Percentiles rank a stretch among this genome's conserved stretches.
Evolutionary conservation across 1,284 basidiomycete genomes (phyloP).

Genomic region (Moniliophthora roreri): DNA sequence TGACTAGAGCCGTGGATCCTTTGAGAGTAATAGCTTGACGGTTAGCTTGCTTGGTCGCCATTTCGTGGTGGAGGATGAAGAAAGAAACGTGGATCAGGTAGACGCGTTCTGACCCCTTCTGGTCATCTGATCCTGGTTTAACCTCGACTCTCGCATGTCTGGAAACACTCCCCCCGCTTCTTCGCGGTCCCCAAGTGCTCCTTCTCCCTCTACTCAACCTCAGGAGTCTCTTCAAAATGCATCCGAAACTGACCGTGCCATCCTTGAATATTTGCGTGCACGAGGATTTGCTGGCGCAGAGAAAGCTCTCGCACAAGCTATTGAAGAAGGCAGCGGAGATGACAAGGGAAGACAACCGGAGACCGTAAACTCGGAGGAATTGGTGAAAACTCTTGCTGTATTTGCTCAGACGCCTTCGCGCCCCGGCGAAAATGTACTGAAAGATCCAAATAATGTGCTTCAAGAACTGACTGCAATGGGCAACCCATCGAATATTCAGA

Average conservation of each 20-base stretch:
- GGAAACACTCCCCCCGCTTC: conserved; percentile 40
- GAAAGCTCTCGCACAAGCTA: conserved; percentile 68
- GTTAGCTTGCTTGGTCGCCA: conserved; percentile 63
- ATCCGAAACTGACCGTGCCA: conserved; percentile 55
- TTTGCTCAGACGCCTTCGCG: conserved; percentile 64
- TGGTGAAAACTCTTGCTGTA: conserved; percentile 65
- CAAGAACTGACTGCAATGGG: conserved; percentile 66
- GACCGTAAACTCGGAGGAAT: conserved; percentile 57
- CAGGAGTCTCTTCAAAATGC: conserved; percentile 38
- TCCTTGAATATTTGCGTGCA: conserved; percentile 83
- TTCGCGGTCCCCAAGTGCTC: conserved; percentile 42
- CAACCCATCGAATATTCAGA: conserved; percentile 68
- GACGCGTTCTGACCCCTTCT: background rate
- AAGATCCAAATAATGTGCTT: conserved; percentile 61
- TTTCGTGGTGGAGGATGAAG: conserved; percentile 16
- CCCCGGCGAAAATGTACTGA: conserved; percentile 66
- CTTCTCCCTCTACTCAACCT: conserved; percentile 34
- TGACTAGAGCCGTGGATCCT: conserved; percentile 93
- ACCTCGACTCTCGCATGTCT: conserved; percentile 30
- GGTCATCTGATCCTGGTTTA: conserved; percentile 19
- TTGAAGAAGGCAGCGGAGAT: conserved; percentile 56
- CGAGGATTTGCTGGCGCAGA: conserved; percentile 82
- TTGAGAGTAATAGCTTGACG: conserved; percentile 89
- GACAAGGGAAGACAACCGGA: conserved; percentile 55
- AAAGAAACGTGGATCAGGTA: background rate